These are phyloP conservation scores for Pichia heedii DNA, from an alignment of 805 yeast genomes.

Conservation along the genomic window DNA sequence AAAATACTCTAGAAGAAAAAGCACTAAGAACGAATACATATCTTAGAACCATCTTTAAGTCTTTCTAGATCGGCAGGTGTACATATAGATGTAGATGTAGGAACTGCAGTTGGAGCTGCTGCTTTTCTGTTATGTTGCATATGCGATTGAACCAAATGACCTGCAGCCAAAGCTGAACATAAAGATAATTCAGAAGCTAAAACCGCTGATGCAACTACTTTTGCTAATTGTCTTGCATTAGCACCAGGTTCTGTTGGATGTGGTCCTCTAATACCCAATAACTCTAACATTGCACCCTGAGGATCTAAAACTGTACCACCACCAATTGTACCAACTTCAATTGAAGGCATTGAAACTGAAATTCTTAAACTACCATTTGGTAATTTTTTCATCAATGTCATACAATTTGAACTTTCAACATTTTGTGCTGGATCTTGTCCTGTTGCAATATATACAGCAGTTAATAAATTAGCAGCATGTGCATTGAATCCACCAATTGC, in stretches of 20 bases:
- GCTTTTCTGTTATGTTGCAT: constrained; percentile 81
- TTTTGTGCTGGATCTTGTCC: constrained; percentile 99
- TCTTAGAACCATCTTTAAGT: constrained; percentile 63
- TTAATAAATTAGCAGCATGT: constrained; percentile 93
- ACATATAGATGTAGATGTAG: constrained; percentile 18
- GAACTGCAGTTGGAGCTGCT: constrained; percentile 23
- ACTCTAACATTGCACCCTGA: constrained; percentile 91
- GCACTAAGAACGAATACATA: constrained; percentile 56
- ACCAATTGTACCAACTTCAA: constrained; percentile 98
- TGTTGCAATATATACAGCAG: constrained; percentile 88
- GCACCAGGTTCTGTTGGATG: constrained; percentile 90
- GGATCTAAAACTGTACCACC: constrained; percentile 98
- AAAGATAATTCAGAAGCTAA: constrained; percentile 93
- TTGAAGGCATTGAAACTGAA: constrained; percentile 98
- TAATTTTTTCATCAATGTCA: constrained; percentile 82
- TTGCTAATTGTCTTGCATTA: constrained; percentile 89
- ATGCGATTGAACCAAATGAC: constrained; percentile 95
- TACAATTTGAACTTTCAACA: constrained; percentile 95
- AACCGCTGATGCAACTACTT: constrained; percentile 87
- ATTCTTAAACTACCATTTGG: constrained; percentile 71
- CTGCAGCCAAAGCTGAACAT: constrained; percentile 95
- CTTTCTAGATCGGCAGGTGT: constrained; percentile 32
- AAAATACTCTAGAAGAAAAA: background rate
- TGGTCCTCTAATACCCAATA: constrained; percentile 93
- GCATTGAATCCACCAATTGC: constrained; percentile 97